phyloP scores from a whole-genome alignment of 1,284 basidiomycete species.

The Microbotryomycetes sp. region DNA sequence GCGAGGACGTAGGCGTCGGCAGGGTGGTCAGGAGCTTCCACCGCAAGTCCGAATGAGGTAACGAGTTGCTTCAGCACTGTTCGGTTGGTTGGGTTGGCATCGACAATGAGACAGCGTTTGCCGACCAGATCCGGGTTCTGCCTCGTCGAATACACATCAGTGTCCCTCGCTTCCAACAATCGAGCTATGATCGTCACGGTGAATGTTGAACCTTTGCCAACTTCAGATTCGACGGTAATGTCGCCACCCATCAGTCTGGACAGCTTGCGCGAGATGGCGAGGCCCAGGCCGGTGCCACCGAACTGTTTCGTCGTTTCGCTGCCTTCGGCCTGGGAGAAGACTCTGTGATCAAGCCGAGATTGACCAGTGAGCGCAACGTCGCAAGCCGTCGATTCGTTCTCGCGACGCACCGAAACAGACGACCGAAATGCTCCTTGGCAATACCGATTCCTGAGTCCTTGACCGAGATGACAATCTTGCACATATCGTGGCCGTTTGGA shows the following conservation, averaged over 20 bases:
- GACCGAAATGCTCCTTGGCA: constrained; percentile 26
- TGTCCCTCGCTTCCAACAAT: neutral
- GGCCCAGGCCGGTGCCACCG: constrained; percentile 32
- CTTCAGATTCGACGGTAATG: constrained; percentile 25
- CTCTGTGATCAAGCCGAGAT: neutral
- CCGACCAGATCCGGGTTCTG: constrained; percentile 26
- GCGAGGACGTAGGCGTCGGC: constrained; percentile 11
- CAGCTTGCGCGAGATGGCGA: constrained; percentile 32
- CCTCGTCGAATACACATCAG: constrained; percentile 16
- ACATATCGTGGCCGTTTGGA: neutral
- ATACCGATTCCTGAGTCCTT: constrained; percentile 32
- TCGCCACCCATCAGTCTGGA: constrained; percentile 30
- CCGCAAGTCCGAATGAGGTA: constrained; percentile 17
- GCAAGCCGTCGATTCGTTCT: neutral
- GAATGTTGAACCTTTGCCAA: constrained; percentile 33
- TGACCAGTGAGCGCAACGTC: neutral
- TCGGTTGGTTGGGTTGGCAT: constrained; percentile 18
- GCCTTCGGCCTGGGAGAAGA: constrained; percentile 31
- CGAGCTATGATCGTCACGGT: constrained; percentile 22
- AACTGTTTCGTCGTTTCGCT: constrained; percentile 24
- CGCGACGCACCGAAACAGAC: constrained; percentile 19
- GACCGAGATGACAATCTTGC: constrained; percentile 16
- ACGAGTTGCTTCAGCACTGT: constrained; percentile 18
- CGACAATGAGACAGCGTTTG: constrained; percentile 27
- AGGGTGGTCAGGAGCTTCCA: constrained; percentile 3